Percentiles rank a stretch among this genome's conserved stretches.
Evolutionary conservation across 352 stramenopile species (phyloP).

Genomic region (Phytophthora vignae): DNA sequence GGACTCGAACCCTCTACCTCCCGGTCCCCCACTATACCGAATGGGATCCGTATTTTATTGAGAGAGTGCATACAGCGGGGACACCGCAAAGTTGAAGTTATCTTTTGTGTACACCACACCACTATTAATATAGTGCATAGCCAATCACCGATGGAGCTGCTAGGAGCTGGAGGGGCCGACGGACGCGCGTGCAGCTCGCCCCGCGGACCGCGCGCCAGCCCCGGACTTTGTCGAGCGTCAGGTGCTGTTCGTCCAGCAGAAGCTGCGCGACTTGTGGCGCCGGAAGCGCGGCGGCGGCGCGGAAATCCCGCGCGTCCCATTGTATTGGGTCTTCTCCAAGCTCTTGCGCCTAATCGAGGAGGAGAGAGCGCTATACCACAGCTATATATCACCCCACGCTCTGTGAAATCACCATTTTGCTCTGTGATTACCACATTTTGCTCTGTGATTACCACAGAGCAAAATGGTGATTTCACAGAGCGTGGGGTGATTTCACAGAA

Average conservation of each 20-base stretch:
- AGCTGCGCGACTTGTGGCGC: constrained; percentile 51
- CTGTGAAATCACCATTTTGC: too few relatives aligned
- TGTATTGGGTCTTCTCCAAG: constrained; percentile 67
- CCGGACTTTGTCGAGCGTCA: constrained; percentile 62
- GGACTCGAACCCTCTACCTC: too few relatives aligned
- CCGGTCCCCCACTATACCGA: too few relatives aligned
- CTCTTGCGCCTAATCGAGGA: constrained; percentile 59
- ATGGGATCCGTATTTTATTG: too few relatives aligned
- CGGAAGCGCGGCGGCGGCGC: constrained; percentile 32
- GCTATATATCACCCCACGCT: too few relatives aligned
- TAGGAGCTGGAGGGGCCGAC: constrained; percentile 45
- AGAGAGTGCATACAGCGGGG: too few relatives aligned
- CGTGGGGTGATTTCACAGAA: too few relatives aligned
- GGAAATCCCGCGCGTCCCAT: constrained; percentile 42
- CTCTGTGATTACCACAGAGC: too few relatives aligned
- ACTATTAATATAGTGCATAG: background rate
- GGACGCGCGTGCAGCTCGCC: background rate
- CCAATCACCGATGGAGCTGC: constrained; percentile 54
- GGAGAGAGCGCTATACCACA: too few relatives aligned
- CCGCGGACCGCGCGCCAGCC: background rate
- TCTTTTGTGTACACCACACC: constrained; percentile 5
- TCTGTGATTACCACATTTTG: too few relatives aligned
- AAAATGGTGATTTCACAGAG: too few relatives aligned
- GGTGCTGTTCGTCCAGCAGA: constrained; percentile 47
- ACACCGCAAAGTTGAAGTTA: background rate